Conservation (phyloP, 73 alveolate genomes). For the Paramecium tetraurelia region DNA sequence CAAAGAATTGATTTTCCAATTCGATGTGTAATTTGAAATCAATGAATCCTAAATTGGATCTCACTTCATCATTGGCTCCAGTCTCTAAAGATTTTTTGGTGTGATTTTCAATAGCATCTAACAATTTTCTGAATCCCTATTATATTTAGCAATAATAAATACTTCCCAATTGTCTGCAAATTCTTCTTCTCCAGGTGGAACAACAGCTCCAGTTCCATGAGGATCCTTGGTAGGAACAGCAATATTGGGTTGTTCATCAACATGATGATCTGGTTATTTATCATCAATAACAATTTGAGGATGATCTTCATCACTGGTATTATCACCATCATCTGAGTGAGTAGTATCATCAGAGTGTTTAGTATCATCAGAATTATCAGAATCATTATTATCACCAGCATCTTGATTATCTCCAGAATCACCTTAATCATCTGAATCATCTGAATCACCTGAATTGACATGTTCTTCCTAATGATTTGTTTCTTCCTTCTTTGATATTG, state of each 20-base stretch:
- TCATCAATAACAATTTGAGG: background rate
- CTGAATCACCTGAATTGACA: background rate
- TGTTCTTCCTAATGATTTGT: background rate
- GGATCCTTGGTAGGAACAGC: background rate
- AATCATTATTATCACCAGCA: background rate
- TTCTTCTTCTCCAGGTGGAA: constrained; percentile 18
- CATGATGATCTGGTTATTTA: background rate
- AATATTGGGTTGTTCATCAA: background rate
- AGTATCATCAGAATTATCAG: background rate
- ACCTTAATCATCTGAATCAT: background rate
- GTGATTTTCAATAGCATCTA: constrained; percentile 39
- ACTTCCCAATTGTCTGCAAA: constrained; percentile 14
- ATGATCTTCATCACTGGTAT: background rate
- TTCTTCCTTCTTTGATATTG: background rate
- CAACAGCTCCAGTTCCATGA: background rate
- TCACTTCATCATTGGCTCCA: constrained; percentile 33
- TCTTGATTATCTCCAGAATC: background rate
- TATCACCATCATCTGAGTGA: no score
- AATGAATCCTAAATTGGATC: constrained; percentile 13
- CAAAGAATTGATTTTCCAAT: constrained; percentile 28
- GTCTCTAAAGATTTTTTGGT: background rate
- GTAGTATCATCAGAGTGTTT: background rate
- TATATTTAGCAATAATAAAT: background rate
- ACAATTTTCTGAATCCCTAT: constrained; percentile 45
- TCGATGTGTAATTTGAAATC: constrained; percentile 34